Conservation (phyloP, 768 basidiomycete genomes). For the Termitomyces sp. region DNA sequence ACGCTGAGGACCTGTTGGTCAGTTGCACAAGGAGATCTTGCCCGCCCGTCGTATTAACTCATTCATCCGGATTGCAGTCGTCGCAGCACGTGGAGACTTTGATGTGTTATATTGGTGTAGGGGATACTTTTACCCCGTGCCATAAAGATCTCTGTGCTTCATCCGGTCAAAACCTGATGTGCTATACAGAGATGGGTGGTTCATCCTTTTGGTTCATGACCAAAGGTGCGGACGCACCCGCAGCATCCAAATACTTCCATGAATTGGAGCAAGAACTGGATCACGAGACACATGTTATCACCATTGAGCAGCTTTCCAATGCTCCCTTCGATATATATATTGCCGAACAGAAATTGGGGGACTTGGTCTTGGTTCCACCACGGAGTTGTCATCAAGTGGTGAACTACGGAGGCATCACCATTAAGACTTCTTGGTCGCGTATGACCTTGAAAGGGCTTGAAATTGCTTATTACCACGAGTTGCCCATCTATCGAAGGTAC, state of each 20-base stretch:
- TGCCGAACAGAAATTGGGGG: conserved; percentile 68
- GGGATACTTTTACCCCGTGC: conserved; percentile 78
- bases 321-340: conserved; percentile 71
- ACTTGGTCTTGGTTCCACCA: conserved; percentile 77
- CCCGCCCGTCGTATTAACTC: not conserved
- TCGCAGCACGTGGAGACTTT: conserved; percentile 56
- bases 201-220: conserved; percentile 91
- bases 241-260: conserved; percentile 56
- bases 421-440: conserved; percentile 84
- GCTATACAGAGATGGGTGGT: conserved; percentile 65
- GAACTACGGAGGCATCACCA: conserved; percentile 72
- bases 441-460: conserved; percentile 65
- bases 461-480: conserved; percentile 61
- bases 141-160: conserved; percentile 86
- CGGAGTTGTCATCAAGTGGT: conserved; percentile 82
- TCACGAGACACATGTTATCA: conserved; percentile 63
- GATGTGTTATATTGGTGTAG: conserved; percentile 82
- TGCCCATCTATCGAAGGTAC: conserved; percentile 77
- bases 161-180: conserved; percentile 85
- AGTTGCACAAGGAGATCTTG: conserved; percentile 13
- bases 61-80: conserved; percentile 28
- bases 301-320: conserved; percentile 52
- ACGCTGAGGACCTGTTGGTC: conserved; percentile 50
- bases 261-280: conserved; percentile 56
- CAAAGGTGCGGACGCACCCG: conserved; percentile 45